Conservation (phyloP, 2,329 filamentous ascomycete species). For the Teratosphaeria pseudoeucalypti region DNA sequence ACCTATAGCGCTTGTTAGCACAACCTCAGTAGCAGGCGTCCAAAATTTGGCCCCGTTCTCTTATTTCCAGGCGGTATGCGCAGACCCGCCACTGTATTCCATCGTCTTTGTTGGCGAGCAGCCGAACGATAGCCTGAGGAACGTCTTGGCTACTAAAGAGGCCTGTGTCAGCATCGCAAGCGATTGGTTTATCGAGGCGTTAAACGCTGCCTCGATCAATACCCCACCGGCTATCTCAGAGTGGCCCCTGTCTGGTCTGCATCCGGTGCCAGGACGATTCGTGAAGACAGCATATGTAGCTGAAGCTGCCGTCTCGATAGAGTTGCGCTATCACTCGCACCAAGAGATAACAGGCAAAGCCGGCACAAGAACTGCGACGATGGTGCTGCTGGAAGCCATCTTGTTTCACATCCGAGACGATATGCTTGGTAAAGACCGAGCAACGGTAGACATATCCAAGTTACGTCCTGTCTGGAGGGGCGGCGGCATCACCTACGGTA, state of each 20-base stretch:
- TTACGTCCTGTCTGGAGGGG: background rate
- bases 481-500: background rate
- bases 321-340: background rate
- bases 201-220: background rate
- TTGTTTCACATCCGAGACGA: background rate
- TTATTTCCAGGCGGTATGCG: background rate
- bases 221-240: background rate
- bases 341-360: background rate
- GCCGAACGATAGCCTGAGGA: background rate
- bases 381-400: background rate
- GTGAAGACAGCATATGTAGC: background rate
- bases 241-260: background rate
- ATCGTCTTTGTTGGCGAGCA: background rate
- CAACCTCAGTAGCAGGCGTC: background rate
- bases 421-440: background rate
- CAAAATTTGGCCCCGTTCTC: background rate
- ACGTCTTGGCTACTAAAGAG: background rate
- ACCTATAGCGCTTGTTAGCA: background rate
- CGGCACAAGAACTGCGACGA: background rate
- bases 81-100: background rate
- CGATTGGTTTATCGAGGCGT: background rate
- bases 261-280: background rate
- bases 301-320: background rate
- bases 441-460: background rate
- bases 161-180: background rate